These are phyloP conservation scores for Syzygium aqueum DNA, from an alignment of 345 rosid species.

Conservation along the genomic window DNA sequence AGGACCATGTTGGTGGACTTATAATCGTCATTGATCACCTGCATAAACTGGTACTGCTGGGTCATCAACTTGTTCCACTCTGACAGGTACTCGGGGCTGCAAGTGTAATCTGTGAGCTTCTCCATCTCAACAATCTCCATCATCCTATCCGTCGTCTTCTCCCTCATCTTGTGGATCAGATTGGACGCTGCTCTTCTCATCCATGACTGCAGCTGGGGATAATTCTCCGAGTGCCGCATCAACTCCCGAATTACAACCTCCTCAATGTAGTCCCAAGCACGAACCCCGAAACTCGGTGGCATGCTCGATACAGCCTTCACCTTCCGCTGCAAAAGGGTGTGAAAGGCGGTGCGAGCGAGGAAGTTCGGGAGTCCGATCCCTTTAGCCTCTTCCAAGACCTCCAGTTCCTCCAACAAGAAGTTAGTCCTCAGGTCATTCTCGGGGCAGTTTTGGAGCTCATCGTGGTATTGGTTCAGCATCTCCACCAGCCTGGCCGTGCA, in stretches of 20 bases:
- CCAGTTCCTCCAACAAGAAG: conserved; percentile 14
- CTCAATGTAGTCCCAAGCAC: conserved; percentile 17
- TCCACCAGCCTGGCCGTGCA: conserved; percentile 15
- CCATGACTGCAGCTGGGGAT: conserved; percentile 7
- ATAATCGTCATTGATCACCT: background rate
- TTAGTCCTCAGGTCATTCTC: background rate
- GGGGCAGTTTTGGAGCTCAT: background rate
- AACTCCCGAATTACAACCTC: conserved; percentile 2
- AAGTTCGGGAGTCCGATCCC: conserved; percentile 24
- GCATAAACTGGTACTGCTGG: background rate
- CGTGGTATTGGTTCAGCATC: conserved; percentile 4
- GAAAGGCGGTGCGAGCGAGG: conserved; percentile 15
- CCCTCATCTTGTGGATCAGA: conserved; percentile 14
- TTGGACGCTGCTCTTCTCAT: conserved; percentile 10
- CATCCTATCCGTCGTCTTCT: conserved; percentile 13
- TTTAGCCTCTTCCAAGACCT: conserved; percentile 14
- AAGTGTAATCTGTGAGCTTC: conserved; percentile 23
- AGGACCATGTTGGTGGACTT: background rate
- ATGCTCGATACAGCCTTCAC: conserved; percentile 2
- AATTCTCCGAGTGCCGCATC: conserved; percentile 2
- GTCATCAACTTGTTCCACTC: conserved; percentile 14
- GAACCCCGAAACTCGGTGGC: background rate
- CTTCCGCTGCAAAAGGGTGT: conserved; percentile 5
- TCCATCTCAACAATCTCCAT: conserved; percentile 23
- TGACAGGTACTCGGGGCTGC: conserved; percentile 11